phyloP scores from a whole-genome alignment of 148 eudicot species.

The Hydrangea macrophylla region DNA sequence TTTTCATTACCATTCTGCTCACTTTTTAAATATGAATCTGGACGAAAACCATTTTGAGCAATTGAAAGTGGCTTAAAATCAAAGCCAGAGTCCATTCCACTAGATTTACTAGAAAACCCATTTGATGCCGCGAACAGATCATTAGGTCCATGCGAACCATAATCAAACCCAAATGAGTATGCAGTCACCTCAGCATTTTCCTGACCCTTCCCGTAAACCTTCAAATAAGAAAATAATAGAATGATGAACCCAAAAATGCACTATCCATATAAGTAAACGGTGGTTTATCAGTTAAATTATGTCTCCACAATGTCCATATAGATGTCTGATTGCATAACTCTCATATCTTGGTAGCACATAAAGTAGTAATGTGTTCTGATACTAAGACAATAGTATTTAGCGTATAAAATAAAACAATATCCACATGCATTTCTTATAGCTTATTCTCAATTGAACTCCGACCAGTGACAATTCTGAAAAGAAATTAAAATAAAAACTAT shows the following conservation, averaged over 20 bases:
- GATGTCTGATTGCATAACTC: background rate
- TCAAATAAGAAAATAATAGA: constrained; percentile 12
- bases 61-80: constrained; percentile 25
- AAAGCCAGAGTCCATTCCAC: constrained; percentile 23
- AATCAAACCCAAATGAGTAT: constrained; percentile 25
- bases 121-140: constrained; percentile 36
- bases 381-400: background rate
- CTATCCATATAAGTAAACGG: background rate
- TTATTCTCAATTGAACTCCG: constrained; percentile 7
- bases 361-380: background rate
- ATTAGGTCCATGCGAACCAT: constrained; percentile 21
- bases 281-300: background rate
- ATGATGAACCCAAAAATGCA: constrained; percentile 9
- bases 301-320: background rate
- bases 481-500: background rate
- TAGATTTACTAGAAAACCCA: constrained; percentile 20
- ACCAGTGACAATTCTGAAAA: background rate
- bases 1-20: constrained; percentile 25
- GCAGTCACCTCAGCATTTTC: constrained; percentile 25
- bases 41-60: constrained; percentile 27
- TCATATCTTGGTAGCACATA: background rate
- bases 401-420: constrained; percentile 13
- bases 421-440: constrained; percentile 27
- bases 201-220: constrained; percentile 39
- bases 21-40: constrained; percentile 24